Base-by-base conservation (phyloP, 1,284 basidiomycete species). In the Puccinia novopanici region DNA sequence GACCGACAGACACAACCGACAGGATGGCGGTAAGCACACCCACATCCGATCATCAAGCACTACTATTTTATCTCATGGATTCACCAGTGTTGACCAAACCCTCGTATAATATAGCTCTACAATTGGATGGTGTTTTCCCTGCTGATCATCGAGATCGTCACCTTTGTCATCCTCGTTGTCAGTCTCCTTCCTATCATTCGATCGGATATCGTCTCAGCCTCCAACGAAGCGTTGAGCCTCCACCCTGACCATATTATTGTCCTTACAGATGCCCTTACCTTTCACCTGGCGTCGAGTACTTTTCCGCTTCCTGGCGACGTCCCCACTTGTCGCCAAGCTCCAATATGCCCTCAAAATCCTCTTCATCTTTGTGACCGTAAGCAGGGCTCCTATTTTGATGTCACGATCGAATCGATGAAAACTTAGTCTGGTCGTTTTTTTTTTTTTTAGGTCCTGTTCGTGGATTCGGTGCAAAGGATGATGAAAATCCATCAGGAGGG, bases 321-420 rank as follows among this genome's bases (percentile, higher is more conserved):
- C 83, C 82, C 13, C 59, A 75, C 83, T 84, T 85, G 84, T 87
- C 75, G 88, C 87, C 81, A 88, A 88, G 84, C 84, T 89, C 70
- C 88, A 89, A 83, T 89, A 89, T 83, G 77, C 89, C 5, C 82
- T 93, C 83, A 97, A 97, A 86, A 97, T 98, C 83, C 93, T 93
- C 8, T 97, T 97, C 88, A 96, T 98, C 92, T 94, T 82, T 75
- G 91, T 72, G 1, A 67, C 48, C 19, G 76, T 79, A 30, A 70
- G 76, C 40, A 37, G 10, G 24, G 59, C 19, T 34, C 15, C 12
- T 15, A 45, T 34, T 13, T 59, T 15, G 9, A 34, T 34, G 34
- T n/a, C n/a, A 34, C 4, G 34, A 34, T 34, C 4, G 34, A 4
- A 34, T 34, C 34, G 4, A 34, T 34, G 34, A 34, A 34, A 34